Evolutionary conservation across 306 rosid genomes (phyloP).

Genomic region (Prosopis cineraria): DNA sequence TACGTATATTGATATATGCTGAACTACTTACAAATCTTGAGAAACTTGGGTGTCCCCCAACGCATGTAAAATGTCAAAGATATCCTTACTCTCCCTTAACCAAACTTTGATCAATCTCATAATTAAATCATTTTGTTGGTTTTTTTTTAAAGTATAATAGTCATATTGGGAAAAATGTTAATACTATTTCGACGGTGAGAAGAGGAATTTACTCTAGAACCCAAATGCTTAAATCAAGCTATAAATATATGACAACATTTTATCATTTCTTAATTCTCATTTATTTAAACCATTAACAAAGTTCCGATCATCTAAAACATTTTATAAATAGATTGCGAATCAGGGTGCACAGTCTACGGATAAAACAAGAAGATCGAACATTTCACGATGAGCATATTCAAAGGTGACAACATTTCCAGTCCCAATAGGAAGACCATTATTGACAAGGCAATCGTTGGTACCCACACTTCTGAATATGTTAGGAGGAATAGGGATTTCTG

Average conservation of each 20-base stretch:
- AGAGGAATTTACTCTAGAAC: background rate
- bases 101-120: background rate
- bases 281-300: background rate
- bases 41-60: no score
- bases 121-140: background rate
- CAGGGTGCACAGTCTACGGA: background rate
- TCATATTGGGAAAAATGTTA: background rate
- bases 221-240: background rate
- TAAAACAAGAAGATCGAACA: background rate
- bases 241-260: background rate
- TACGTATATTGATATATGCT: no score
- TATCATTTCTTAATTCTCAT: background rate
- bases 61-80: background rate
- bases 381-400: background rate
- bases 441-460: background rate
- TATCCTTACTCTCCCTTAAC: no score
- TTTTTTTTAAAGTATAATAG: background rate
- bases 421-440: background rate
- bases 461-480: background rate
- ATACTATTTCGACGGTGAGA: background rate
- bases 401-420: background rate
- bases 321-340: no score
- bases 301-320: background rate
- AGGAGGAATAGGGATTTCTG: background rate
- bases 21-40: background rate